Evolutionary conservation across 1,139 yeast genomes (phyloP).

Genomic region (Pneumocystis sp.): DNA sequence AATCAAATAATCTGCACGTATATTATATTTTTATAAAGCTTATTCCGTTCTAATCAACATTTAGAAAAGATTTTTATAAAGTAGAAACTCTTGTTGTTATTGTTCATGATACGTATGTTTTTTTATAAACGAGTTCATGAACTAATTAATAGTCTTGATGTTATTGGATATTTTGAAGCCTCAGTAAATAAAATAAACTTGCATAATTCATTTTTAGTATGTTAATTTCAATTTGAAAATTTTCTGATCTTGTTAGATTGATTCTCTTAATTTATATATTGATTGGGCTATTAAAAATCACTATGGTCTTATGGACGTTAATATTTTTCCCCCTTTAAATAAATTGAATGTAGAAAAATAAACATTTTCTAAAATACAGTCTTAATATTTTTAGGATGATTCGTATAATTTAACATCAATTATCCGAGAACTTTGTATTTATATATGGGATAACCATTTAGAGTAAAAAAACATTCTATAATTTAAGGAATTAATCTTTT

Average conservation of each 20-base stretch:
- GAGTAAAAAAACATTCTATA: slow-evolving; percentile 22
- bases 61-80: slow-evolving; percentile 52
- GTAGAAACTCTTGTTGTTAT: slow-evolving; percentile 50
- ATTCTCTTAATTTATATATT: slow-evolving; percentile 39
- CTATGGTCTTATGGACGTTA: slow-evolving; percentile 72
- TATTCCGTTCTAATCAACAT: neutral
- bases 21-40: neutral
- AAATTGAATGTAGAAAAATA: slow-evolving; percentile 18
- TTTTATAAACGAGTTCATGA: neutral
- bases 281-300: slow-evolving; percentile 45
- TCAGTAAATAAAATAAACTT: slow-evolving; percentile 64
- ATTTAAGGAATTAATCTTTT: slow-evolving; percentile 16
- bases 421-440: slow-evolving; percentile 62
- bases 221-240: neutral
- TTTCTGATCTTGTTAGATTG: slow-evolving; percentile 26
- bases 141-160: slow-evolving; percentile 36
- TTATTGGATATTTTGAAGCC: slow-evolving; percentile 81
- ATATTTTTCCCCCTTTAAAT: slow-evolving; percentile 40
- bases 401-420: slow-evolving; percentile 44
- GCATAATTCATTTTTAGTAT: slow-evolving; percentile 43
- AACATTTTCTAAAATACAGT: neutral
- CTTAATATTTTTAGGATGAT: slow-evolving; percentile 22
- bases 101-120: slow-evolving; percentile 55
- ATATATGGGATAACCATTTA: slow-evolving; percentile 83
- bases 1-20: slow-evolving; percentile 50